These are phyloP conservation scores for Solanum bulbocastanum DNA, from an alignment of 257 asterid species.

Conservation along the genomic window DNA sequence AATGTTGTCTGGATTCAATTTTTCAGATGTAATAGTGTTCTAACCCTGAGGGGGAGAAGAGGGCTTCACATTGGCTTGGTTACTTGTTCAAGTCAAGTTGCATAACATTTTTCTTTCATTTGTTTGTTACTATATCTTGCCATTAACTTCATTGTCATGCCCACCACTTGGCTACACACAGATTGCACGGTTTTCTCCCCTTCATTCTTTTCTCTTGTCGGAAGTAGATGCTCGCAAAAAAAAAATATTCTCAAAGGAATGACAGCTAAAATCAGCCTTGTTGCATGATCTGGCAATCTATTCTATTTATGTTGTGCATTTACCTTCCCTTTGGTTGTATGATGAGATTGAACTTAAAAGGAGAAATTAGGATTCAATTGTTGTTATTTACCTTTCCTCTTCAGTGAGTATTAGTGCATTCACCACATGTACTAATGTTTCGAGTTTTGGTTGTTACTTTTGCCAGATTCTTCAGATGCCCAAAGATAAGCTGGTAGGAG, in stretches of 20 bases:
- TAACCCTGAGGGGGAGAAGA: neutral
- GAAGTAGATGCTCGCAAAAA: neutral
- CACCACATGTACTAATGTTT: neutral
- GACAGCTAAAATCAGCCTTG: neutral
- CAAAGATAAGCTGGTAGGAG: slow-evolving; percentile 47
- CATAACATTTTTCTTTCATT: neutral
- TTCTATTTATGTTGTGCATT: neutral
- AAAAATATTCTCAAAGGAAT: neutral
- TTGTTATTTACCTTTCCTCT: neutral
- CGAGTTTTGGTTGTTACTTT: neutral
- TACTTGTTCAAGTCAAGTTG: neutral
- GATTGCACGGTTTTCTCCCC: neutral
- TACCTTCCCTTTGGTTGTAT: neutral
- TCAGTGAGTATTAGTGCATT: neutral
- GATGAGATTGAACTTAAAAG: neutral
- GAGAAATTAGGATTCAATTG: neutral
- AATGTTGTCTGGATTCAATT: neutral
- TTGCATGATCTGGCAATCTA: neutral
- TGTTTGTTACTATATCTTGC: neutral
- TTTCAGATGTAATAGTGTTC: neutral
- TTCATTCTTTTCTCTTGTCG: neutral
- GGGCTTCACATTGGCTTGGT: neutral
- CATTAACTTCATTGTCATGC: neutral
- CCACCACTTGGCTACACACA: neutral
- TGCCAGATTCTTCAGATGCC: slow-evolving; percentile 47